Evolutionary conservation across 2,329 filamentous ascomycete genomes (phyloP).

Genomic region (Magnaporthiopsis poae): DNA sequence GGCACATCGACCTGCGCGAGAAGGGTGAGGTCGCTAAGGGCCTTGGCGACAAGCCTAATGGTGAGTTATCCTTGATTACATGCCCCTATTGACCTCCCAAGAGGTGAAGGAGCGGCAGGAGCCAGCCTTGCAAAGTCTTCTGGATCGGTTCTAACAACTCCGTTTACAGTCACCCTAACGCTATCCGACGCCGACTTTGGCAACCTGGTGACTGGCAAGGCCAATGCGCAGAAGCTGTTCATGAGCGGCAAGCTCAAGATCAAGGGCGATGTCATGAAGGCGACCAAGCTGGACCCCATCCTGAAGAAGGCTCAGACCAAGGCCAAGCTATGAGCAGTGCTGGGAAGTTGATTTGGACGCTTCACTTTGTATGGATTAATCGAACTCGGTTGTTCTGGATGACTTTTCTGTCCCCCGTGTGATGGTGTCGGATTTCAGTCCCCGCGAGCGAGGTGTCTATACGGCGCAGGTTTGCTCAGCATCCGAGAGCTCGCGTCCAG

Average conservation of each 20-base stretch:
- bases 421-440: background rate
- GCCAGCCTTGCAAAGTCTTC: background rate
- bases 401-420: background rate
- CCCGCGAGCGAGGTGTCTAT: no score
- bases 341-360: background rate
- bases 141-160: slow-evolving; percentile 5
- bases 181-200: slow-evolving; percentile 81
- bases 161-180: slow-evolving; percentile 57
- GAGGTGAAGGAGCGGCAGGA: background rate
- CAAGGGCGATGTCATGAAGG: slow-evolving; percentile 97
- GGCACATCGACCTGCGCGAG: slow-evolving; percentile 93
- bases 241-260: slow-evolving; percentile 99
- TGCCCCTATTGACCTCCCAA: background rate
- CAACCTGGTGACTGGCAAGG: slow-evolving; percentile 73
- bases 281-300: slow-evolving; percentile 89
- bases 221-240: slow-evolving; percentile 88
- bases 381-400: background rate
- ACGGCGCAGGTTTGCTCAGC: no score
- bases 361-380: background rate
- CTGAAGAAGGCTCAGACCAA: slow-evolving; percentile 77
- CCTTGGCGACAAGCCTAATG: slow-evolving; percentile 68
- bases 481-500: no score
- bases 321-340: slow-evolving; percentile 59
- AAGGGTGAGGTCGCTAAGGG: slow-evolving; percentile 75
- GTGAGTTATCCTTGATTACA: slow-evolving; percentile 35